Base-by-base conservation (phyloP, 2,329 filamentous ascomycete species). In the Dactylella cylindrospora region DNA sequence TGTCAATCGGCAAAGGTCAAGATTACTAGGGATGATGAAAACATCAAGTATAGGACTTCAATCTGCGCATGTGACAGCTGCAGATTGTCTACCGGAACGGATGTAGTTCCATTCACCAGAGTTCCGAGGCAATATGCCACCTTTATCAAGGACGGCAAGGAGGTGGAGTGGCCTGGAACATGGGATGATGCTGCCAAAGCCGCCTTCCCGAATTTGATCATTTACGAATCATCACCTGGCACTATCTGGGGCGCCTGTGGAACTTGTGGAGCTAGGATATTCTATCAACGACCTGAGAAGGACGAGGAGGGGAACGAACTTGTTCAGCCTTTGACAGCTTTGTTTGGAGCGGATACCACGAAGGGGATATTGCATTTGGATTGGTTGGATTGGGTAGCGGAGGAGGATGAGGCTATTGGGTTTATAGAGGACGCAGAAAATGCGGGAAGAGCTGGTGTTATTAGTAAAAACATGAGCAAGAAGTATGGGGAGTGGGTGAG, bases 311-410 rank as follows among this genome's bases (percentile, higher is more conserved):
- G 54, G 7, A 12, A 32, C 10, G 25, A 51, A 5, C 13, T 46
- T n/a, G 46, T 60, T 1, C 45, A 60, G 35, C 47, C 47, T 9
- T 20, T 47, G 15, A 43, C 54, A 1, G 54, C 22, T 2, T 13
- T 60, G 1, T 60, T 60, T 36, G 54, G 54, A 15, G 45, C 20
- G 8, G 46, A 60, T 35, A 31, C 19, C 15, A 33, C 38, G 2
- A 43, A 52, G 12, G 54, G 54, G 26, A 46, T 60, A 20, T 40
- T 51, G 40, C 54, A 60, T 35, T 33, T 51, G 39, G 46, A 60
- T 33, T 60, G 46, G 36, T 31, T 60, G 2, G 33, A 60, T 8
- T 60, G 54, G 54, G 12, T 19, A 1, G 22, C 32, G 3, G 22
- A 9, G n/a, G 20, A 47, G 1, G 39, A 35, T 15, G 50, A 15